Evolutionary conservation across 78 protist genomes (phyloP), one percentile per base, ranked within the genome.

Genomic region (Mastigamoeba balamuthi): DNA sequence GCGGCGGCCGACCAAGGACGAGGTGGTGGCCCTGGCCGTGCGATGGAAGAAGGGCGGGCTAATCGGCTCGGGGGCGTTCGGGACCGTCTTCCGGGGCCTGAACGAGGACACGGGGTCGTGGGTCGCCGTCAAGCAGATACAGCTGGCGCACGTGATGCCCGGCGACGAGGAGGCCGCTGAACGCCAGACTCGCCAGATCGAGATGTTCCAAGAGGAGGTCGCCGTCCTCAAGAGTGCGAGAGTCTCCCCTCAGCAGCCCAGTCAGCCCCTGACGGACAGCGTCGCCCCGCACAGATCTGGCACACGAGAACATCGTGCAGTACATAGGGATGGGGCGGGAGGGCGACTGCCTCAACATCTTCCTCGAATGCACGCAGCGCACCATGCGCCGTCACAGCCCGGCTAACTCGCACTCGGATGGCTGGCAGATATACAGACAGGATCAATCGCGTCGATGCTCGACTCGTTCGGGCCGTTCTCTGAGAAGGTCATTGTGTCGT

Each of bases 291-390:
- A 63, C 33, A 76, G 36, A 69, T n/a, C 73, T 88, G 35, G 65
- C 67, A 38, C 92, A 88, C 72, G 82, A 81, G 36, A 84, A 88
- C 70, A 88, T 88, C 9, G 92, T 88, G 41, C 40, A 41, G 72
- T 80, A 80, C n/a, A 25, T 68, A 17, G 58, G 58, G 58, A 17
- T 17, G 17, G 17, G 33, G 58, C 17, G 17, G 33, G 58, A 48
- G 17, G 58, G 58, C 58, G 17, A 25, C 33, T 25, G 17, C 33
- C 58, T 48, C 33, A 48, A 48, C 17, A 48, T 48, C 17, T 48
- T 48, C 17, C 17, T 48, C 33, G 58, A 48, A 17, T 48, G 17
- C n/a, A n/a, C n/a, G n/a, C n/a, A n/a, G n/a, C n/a, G n/a, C n/a
- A n/a, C n/a, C n/a, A n/a, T n/a, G n/a, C n/a, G n/a, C n/a, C n/a